Evolutionary conservation across 352 stramenopile genomes (phyloP).

Genomic region (Phytophthora syringae): DNA sequence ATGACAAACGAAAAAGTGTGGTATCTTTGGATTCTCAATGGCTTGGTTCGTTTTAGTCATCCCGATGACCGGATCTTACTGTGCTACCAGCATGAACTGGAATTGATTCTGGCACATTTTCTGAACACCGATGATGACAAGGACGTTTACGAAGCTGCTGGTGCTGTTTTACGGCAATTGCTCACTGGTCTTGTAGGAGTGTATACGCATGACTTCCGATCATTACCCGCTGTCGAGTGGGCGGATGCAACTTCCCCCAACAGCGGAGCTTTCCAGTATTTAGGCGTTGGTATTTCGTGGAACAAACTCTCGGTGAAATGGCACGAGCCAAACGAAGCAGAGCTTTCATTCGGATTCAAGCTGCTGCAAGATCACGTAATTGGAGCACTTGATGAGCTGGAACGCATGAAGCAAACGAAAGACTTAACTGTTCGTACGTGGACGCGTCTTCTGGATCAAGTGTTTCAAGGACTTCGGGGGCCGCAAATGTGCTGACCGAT

Average conservation of each 20-base stretch:
- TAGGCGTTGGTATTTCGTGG: slow-evolving; percentile 61
- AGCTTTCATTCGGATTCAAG: slow-evolving; percentile 62
- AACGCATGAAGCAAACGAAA: slow-evolving; percentile 25
- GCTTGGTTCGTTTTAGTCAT: slow-evolving; percentile 54
- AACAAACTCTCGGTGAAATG: slow-evolving; percentile 56
- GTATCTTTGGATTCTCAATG: slow-evolving; percentile 64
- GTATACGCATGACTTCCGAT: slow-evolving; percentile 71
- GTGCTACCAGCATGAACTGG: slow-evolving; percentile 43
- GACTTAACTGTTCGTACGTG: slow-evolving; percentile 56
- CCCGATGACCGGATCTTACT: slow-evolving; percentile 38
- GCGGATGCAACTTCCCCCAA: slow-evolving; percentile 39
- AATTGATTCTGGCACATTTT: slow-evolving; percentile 54
- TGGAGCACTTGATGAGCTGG: slow-evolving; percentile 34
- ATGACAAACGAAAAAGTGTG: slow-evolving; percentile 76
- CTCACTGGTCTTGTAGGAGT: slow-evolving; percentile 52
- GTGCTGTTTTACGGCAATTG: slow-evolving; percentile 49
- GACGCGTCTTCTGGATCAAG: slow-evolving; percentile 51
- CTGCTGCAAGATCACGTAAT: slow-evolving; percentile 63
- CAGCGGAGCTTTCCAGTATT: slow-evolving; percentile 66
- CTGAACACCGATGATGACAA: slow-evolving; percentile 56
- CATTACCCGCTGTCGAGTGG: slow-evolving; percentile 58
- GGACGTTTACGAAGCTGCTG: slow-evolving; percentile 61
- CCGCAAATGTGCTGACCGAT: slow-evolving; percentile 63
- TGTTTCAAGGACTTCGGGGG: slow-evolving; percentile 54
- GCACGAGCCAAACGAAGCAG: slow-evolving; percentile 64